phyloP scores from a whole-genome alignment of 306 rosid genomes.

The Castanospermum australe region DNA sequence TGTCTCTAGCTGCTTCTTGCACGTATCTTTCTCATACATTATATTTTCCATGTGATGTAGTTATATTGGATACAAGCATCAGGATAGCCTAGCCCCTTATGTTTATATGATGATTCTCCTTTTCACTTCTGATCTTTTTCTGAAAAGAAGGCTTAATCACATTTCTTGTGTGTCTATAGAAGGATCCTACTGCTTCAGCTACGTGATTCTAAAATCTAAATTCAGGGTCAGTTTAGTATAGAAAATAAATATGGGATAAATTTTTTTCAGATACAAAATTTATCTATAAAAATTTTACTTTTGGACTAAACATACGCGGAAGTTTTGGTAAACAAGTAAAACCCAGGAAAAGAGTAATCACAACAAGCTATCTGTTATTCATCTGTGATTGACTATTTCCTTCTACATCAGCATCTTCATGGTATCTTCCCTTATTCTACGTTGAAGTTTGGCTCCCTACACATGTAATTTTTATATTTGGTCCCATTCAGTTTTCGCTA shows the following conservation, averaged over 20 bases:
- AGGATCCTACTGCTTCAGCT: neutral
- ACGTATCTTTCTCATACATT: neutral
- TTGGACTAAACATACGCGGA: too few relatives aligned
- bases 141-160: neutral
- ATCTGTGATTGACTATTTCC: neutral
- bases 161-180: neutral
- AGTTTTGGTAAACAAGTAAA: too few relatives aligned
- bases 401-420: neutral
- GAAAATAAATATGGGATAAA: too few relatives aligned
- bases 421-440: too few relatives aligned
- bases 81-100: neutral
- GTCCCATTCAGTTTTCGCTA: too few relatives aligned
- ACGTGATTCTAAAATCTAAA: neutral
- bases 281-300: too few relatives aligned
- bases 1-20: neutral
- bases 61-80: neutral
- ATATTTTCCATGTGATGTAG: neutral
- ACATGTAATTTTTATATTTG: too few relatives aligned
- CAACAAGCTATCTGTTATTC: neutral
- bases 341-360: neutral
- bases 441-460: too few relatives aligned
- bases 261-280: too few relatives aligned
- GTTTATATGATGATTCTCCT: neutral
- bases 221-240: too few relatives aligned
- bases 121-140: conserved; percentile 5